These are phyloP conservation scores for Centaurea solstitialis DNA, from an alignment of 129 eudicot species.

Conservation along the genomic window DNA sequence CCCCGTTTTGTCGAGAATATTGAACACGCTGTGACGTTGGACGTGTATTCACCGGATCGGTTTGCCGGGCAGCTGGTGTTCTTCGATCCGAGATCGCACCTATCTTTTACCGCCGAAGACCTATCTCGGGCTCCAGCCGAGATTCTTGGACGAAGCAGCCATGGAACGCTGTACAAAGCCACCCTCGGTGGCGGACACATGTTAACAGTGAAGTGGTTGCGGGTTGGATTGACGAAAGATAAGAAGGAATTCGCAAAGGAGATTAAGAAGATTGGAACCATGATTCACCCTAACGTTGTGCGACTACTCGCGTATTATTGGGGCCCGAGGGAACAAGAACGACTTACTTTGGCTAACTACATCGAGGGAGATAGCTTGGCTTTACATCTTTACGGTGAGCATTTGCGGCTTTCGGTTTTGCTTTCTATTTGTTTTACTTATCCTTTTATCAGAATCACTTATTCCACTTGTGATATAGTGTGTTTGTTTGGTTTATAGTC, in stretches of 20 bases:
- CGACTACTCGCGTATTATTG: slow-evolving; percentile 89
- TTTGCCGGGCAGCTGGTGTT: slow-evolving; percentile 87
- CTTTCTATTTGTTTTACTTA: background rate
- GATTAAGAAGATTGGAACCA: slow-evolving; percentile 79
- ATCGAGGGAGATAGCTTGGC: slow-evolving; percentile 92
- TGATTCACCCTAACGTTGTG: slow-evolving; percentile 74
- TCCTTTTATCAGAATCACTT: background rate
- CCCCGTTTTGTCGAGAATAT: slow-evolving; percentile 69
- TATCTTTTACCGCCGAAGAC: slow-evolving; percentile 88
- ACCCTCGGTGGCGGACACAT: slow-evolving; percentile 80
- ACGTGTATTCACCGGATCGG: slow-evolving; percentile 93
- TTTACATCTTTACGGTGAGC: slow-evolving; percentile 93
- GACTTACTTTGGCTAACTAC: slow-evolving; percentile 90
- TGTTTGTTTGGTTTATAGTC: background rate
- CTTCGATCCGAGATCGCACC: slow-evolving; percentile 58
- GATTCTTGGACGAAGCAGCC: slow-evolving; percentile 98
- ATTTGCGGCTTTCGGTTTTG: background rate
- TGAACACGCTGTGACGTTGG: slow-evolving; percentile 74
- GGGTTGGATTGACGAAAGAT: slow-evolving; percentile 89
- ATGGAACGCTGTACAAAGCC: slow-evolving; percentile 96
- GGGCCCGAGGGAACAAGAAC: slow-evolving; percentile 99
- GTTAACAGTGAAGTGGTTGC: slow-evolving; percentile 93
- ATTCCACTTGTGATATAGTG: background rate
- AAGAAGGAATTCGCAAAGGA: slow-evolving; percentile 97
- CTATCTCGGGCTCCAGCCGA: slow-evolving; percentile 97